A percentile compares a stretch with the other conserved stretches of the same genome.
phyloP scores from a whole-genome alignment of 1,139 yeast species.

The Yamadazyma conglobata region DNA sequence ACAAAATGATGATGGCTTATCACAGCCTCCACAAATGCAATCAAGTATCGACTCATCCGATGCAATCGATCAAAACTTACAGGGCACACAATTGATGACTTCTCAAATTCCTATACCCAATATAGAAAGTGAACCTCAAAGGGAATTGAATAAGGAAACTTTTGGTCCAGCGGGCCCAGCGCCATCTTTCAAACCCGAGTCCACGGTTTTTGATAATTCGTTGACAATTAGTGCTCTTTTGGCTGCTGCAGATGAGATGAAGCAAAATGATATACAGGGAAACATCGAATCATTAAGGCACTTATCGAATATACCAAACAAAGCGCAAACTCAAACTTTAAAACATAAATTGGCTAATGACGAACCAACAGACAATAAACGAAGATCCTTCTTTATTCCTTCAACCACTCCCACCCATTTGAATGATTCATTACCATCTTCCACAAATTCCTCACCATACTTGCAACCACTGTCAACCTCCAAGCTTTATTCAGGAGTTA shows the following conservation, averaged over 20 bases:
- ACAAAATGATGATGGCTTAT: too few relatives aligned
- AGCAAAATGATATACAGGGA: constrained; percentile 2
- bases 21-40: too few relatives aligned
- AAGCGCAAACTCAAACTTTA: constrained; percentile 5
- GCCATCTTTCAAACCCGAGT: background rate
- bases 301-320: constrained; percentile 3
- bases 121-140: too few relatives aligned
- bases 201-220: constrained; percentile 1
- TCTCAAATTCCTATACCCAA: too few relatives aligned
- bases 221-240: constrained; percentile 15
- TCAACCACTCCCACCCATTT: constrained; percentile 7
- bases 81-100: too few relatives aligned
- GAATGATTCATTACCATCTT: constrained; percentile 18
- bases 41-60: too few relatives aligned
- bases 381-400: constrained; percentile 5
- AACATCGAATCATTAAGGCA: constrained; percentile 1
- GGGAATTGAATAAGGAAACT: too few relatives aligned
- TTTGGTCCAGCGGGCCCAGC: too few relatives aligned
- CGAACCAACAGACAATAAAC: constrained; percentile 3
- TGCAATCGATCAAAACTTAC: too few relatives aligned
- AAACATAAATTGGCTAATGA: constrained; percentile 9
- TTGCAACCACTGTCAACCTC: constrained; percentile 6
- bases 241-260: constrained; percentile 16
- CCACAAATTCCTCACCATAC: constrained; percentile 15
- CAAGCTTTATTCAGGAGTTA: constrained; percentile 13